Evolutionary conservation across 2,329 filamentous ascomycete genomes (phyloP), one percentile per base, ranked within the genome.

Genomic region (Alternaria ethzedia): DNA sequence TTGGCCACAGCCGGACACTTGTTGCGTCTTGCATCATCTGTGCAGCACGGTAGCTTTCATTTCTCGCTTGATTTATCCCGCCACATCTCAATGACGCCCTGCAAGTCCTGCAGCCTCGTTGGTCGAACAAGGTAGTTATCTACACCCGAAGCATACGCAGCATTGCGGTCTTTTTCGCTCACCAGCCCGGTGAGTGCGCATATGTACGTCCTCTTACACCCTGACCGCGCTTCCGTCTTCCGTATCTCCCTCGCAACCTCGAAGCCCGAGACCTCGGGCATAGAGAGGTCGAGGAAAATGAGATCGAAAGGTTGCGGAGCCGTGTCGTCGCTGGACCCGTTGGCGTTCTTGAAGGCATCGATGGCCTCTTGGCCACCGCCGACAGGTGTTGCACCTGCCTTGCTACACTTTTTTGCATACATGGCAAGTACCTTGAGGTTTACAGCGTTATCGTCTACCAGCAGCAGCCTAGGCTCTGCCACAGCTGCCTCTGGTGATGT

Each of bases 221-320:
- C 21, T n/a, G n/a, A 30, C 15, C 44, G 30, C 10, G 49, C 43
- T 23, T 62, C 59, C 17, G 44, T 59, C 55, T 62, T 56, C 26
- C 59, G 59, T 30, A 62, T 62, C 41, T 54, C 47, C 15, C 59
- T 62, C 11, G 59, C 59, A 13, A 62, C 59, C 11, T 62, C 59
- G 11, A 62, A 62, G 10, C 59, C 59, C 4, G 59, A 59, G 4
- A 62, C 49, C 9, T 59, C 41, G 23, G 59, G 59, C 59, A 62
- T 62, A 1, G 59, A 62, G 15, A 62, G 47, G 20, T 62, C 59
- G 13, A 62, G 59, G 25, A 62, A 62, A 6, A 62, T 59, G 11
- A 62, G 59, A 23, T 62, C 59, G 25, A 62, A 62, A 7, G 36
- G 30, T 50, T 62, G 55, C 10, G 43, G 17, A n/a, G 1, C 20